Evolutionary conservation across 129 eudicot genomes (phyloP), one percentile per base, ranked within the genome.

Genomic region (Kitagawia praeruptora): DNA sequence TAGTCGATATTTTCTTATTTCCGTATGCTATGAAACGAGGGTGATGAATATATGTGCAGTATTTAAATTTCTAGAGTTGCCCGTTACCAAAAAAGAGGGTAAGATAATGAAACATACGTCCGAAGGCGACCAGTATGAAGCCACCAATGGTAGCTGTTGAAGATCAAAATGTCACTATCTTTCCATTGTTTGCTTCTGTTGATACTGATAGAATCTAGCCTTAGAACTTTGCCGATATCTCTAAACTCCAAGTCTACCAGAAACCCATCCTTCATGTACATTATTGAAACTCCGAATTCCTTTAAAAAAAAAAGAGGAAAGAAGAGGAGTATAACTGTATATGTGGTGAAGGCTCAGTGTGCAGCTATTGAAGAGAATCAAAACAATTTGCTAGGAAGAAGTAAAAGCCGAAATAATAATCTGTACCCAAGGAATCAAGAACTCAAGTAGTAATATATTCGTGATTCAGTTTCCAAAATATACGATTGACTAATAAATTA

Each of bases 81-180:
- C 16, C n/a, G n/a, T 18, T 51, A 8, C n/a, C 23, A 16, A 18
- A 49, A 49, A 15, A 10, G 15, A 8, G 34, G 13, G 8, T 27
- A 61, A 61, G 4, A 25, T 63, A 25, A 63, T 14, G 8, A 70
- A 6, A 51, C 90, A 0, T 77, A 93, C 96, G 89, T 85, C 73
- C 80, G 88, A 28, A 66, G 79, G 74, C 40, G 54, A 45, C 92
- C 93, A 6, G 84, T 84, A 72, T 94, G 97, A 3, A 81, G 67
- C 98, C 98, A 92, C 98, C 98, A 94, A 63, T 94, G 98, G 84
- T 88, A 94, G 84, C 89, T 88, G 78, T 91, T 90, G 90, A 94
- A 94, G 80, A 94, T 86, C 41, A 94, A 82, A 34, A 94, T 37
- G n/a, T 94, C 97, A 58, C 47, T 80, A 25, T 90, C 93, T 72